Evolutionary conservation across 2,329 filamentous ascomycete genomes (phyloP).

Genomic region (Alternaria rosae): DNA sequence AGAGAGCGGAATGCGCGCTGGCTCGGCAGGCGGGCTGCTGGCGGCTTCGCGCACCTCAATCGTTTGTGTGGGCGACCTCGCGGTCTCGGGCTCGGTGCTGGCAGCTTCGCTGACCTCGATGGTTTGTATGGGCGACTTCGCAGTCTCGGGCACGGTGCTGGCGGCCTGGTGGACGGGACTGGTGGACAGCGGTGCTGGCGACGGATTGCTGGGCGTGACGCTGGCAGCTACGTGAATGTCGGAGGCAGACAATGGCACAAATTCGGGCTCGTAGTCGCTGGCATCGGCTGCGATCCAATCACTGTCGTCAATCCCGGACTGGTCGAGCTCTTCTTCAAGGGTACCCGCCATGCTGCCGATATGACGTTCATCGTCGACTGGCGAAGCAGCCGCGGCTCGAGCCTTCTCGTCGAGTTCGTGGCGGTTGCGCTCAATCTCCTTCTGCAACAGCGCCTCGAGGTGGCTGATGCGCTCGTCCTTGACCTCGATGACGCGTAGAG

Average conservation of each 20-base stretch:
- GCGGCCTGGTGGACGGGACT: not conserved
- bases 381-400: constrained; percentile 18
- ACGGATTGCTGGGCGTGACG: not conserved
- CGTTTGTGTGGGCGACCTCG: not conserved
- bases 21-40: not conserved
- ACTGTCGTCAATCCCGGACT: constrained; percentile 3
- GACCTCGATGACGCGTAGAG: constrained; percentile 19
- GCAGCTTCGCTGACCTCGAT: not conserved
- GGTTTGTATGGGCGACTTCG: not conserved
- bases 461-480: constrained; percentile 36
- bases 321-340: constrained; percentile 25
- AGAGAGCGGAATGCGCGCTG: not conserved
- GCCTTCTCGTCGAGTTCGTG: constrained; percentile 17
- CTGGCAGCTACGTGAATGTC: constrained; percentile 1
- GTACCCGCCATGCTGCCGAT: constrained; percentile 15
- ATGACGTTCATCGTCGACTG: constrained; percentile 11
- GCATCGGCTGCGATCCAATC: constrained; percentile 14
- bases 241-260: not conserved
- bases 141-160: not conserved
- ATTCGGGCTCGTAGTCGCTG: constrained; percentile 8
- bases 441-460: constrained; percentile 31
- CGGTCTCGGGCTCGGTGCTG: not conserved
- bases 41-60: not conserved
- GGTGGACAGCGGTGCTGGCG: not conserved
- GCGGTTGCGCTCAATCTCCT: constrained; percentile 19